A percentile compares a stretch with the other conserved stretches of the same genome.
phyloP scores from a whole-genome alignment of 257 asterid genomes.

The Penstemon eatonii region DNA sequence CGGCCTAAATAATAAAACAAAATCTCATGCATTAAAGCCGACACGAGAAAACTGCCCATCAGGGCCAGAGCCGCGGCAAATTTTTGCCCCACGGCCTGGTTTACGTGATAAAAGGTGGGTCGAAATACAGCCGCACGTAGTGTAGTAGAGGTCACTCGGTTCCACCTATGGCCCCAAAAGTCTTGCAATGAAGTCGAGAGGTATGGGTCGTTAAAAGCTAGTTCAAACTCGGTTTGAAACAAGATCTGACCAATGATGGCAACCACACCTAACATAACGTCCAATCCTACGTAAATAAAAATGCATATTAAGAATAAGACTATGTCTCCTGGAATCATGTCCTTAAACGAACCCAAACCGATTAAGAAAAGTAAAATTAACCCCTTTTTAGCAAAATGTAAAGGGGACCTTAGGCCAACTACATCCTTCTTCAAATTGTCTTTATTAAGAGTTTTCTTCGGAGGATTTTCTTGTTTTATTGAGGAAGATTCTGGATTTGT shows the following conservation, averaged over 20 bases:
- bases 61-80: slow-evolving; percentile 33
- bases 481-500: slow-evolving; percentile 13
- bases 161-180: slow-evolving; percentile 57
- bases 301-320: slow-evolving; percentile 26
- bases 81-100: slow-evolving; percentile 19
- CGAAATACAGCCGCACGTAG: slow-evolving; percentile 30
- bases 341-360: slow-evolving; percentile 10
- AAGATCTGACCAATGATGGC: slow-evolving; percentile 22
- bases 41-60: slow-evolving; percentile 39
- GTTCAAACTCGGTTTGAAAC: slow-evolving; percentile 27
- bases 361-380: slow-evolving; percentile 25
- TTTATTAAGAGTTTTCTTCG: neutral
- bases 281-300: slow-evolving; percentile 29
- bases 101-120: slow-evolving; percentile 19
- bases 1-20: slow-evolving; percentile 35
- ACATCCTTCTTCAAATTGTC: neutral
- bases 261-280: slow-evolving; percentile 28
- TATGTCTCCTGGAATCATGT: slow-evolving; percentile 18
- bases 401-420: slow-evolving; percentile 2
- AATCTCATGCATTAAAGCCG: slow-evolving; percentile 49
- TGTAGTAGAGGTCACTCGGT: slow-evolving; percentile 28
- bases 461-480: neutral
- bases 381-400: slow-evolving; percentile 17
- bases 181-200: slow-evolving; percentile 40
- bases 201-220: slow-evolving; percentile 40